Evolutionary conservation across 1,284 basidiomycete species (phyloP), one percentile per base, ranked within the genome.

Genomic region (Serendipita sp.): DNA sequence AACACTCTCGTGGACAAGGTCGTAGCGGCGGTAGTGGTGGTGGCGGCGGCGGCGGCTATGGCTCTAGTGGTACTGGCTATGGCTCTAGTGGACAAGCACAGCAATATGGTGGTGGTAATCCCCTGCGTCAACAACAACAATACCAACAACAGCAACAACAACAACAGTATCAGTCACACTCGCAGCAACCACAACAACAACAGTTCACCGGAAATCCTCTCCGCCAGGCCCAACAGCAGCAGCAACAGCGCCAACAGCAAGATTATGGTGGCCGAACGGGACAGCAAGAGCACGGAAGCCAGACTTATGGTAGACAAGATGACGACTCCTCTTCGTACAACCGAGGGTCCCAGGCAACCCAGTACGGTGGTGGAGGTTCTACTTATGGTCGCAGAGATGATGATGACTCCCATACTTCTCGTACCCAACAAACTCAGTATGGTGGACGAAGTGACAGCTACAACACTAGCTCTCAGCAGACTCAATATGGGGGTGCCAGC

Each of bases 171-270:
- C 62, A 62, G 43, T 38, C 5, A 38, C 35, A 6, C 6, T 5
- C 5, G 42, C 45, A 49, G 45, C 26, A 17, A 26, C 53, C 15
- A 26, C 50, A 38, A 8, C 61, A 62, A 50, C 62, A 62, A 41
- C 62, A 62, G 22, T 22, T 22, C 22, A 22, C 22, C 22, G 22
- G 22, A 22, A 22, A 22, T 22, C 22, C 22, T 22, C 22, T 22
- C 22, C 22, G 22, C 22, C 22, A 22, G 22, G 22, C 22, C 22
- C 12, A 38, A 38, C 35, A 6, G 35, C 6, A 38, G 42, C 45
- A 49, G 45, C 26, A 17, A 26, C 53, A 58, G 53, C 50, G 30
- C 15, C 61, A 62, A 50, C 62, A 62, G 43, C 62, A 62, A 43
- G 2, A 29, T 2, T 62, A 58, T 30, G 50, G 62, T 1, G 44